These are phyloP conservation scores for Nitzschia sp. DNA, from an alignment of 108 stramenopile genomes.

Conservation along the genomic window DNA sequence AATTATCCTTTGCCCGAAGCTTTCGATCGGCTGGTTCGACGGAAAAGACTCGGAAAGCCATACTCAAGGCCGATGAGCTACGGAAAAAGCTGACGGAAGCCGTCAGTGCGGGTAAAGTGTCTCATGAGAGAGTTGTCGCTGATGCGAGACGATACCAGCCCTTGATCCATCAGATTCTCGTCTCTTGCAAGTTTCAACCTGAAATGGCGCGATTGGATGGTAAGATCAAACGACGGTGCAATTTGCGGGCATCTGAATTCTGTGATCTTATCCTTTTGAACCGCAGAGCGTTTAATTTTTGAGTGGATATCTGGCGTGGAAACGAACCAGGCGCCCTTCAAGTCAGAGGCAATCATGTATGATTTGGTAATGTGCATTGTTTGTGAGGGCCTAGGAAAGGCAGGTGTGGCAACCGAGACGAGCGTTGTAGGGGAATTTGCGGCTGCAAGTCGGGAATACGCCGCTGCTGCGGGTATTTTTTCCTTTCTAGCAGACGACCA, in stretches of 20 bases:
- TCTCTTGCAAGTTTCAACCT: slow-evolving; percentile 86
- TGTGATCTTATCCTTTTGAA: slow-evolving; percentile 8
- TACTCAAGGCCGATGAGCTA: slow-evolving; percentile 50
- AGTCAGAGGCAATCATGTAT: slow-evolving; percentile 89
- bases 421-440: slow-evolving; percentile 79
- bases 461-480: slow-evolving; percentile 80
- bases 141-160: slow-evolving; percentile 58
- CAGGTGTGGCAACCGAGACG: slow-evolving; percentile 72
- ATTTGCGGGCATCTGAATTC: not conserved
- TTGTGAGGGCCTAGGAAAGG: slow-evolving; percentile 71
- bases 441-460: slow-evolving; percentile 67
- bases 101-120: slow-evolving; percentile 31
- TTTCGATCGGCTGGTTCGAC: slow-evolving; percentile 57
- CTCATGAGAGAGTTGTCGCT: slow-evolving; percentile 52
- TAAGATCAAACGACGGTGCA: slow-evolving; percentile 5
- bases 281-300: slow-evolving; percentile 55
- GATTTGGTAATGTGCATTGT: slow-evolving; percentile 79
- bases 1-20: slow-evolving; percentile 63
- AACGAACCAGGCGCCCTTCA: slow-evolving; percentile 46
- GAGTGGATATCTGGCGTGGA: slow-evolving; percentile 86
- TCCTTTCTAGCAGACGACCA: slow-evolving; percentile 63
- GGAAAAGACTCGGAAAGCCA: slow-evolving; percentile 41
- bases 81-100: slow-evolving; percentile 47
- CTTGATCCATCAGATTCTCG: slow-evolving; percentile 73
- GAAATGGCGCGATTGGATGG: slow-evolving; percentile 76